These are phyloP conservation scores for Cryptococcus sp. DNA, from an alignment of 1,284 basidiomycete species.

Conservation along the genomic window DNA sequence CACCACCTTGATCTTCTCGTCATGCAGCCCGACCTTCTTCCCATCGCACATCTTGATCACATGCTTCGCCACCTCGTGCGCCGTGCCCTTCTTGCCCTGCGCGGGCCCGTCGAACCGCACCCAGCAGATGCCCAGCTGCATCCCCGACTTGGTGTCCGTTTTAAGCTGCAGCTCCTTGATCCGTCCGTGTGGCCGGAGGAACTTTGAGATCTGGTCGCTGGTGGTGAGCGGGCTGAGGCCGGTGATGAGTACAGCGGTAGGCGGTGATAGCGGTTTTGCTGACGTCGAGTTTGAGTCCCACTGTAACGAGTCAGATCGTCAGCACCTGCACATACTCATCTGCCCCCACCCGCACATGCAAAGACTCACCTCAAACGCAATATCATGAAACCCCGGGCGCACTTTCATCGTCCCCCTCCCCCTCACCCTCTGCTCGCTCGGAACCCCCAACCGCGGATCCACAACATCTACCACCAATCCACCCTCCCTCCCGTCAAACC, in stretches of 20 bases:
- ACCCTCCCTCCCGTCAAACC: conserved; percentile 37
- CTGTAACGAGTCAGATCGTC: conserved; percentile 47
- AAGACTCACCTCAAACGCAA: conserved; percentile 43
- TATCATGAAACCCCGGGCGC: conserved; percentile 25
- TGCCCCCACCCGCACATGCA: background rate
- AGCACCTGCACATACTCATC: background rate
- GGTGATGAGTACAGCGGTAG: conserved; percentile 64
- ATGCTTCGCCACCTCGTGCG: conserved; percentile 46
- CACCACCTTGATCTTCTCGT: conserved; percentile 46
- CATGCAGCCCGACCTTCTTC: conserved; percentile 43
- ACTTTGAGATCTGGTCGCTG: conserved; percentile 62
- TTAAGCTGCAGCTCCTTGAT: conserved; percentile 73
- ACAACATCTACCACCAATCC: conserved; percentile 23
- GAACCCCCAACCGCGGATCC: conserved; percentile 36
- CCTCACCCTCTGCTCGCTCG: conserved; percentile 20
- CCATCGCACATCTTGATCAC: conserved; percentile 49
- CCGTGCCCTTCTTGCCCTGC: conserved; percentile 25
- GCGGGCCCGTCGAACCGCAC: conserved; percentile 59
- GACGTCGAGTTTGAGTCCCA: conserved; percentile 73
- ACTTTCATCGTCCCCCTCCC: conserved; percentile 36
- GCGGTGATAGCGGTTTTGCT: conserved; percentile 65
- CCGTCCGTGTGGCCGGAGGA: conserved; percentile 66
- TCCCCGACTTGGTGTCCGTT: conserved; percentile 73
- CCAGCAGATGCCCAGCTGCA: conserved; percentile 75
- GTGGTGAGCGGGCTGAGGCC: conserved; percentile 70